Conservation (phyloP, 108 stramenopile species). For the Fistulifera pelliculosa region DNA sequence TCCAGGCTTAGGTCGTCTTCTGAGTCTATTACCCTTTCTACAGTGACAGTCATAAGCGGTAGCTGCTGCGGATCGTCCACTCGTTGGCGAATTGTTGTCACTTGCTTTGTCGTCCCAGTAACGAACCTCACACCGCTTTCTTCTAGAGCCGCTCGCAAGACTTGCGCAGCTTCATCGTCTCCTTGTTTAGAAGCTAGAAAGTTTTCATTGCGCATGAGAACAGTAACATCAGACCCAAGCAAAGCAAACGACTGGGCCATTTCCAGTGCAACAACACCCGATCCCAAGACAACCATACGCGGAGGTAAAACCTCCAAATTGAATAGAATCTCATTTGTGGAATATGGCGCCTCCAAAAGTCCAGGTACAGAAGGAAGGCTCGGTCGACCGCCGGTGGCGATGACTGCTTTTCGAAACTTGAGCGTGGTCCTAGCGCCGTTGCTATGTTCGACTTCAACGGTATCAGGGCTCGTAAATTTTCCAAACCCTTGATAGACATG, state of each 20-base stretch:
- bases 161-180: slow-evolving; percentile 68
- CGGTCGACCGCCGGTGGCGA: slow-evolving; percentile 90
- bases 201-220: slow-evolving; percentile 46
- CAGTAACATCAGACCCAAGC: slow-evolving; percentile 86
- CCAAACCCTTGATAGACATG: slow-evolving; percentile 72
- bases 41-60: slow-evolving; percentile 56
- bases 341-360: slow-evolving; percentile 71
- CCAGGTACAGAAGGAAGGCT: slow-evolving; percentile 58
- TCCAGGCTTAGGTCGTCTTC: slow-evolving; percentile 23
- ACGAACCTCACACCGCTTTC: slow-evolving; percentile 73
- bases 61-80: slow-evolving; percentile 17
- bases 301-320: slow-evolving; percentile 83
- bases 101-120: slow-evolving; percentile 20
- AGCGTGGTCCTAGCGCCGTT: slow-evolving; percentile 32
- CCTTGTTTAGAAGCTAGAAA: slow-evolving; percentile 63
- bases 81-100: slow-evolving; percentile 39
- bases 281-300: slow-evolving; percentile 83
- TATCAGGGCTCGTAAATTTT: slow-evolving; percentile 45
- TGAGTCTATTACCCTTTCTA: slow-evolving; percentile 19
- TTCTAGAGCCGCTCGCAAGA: slow-evolving; percentile 50
- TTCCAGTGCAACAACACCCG: slow-evolving; percentile 93
- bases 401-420: slow-evolving; percentile 73
- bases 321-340: slow-evolving; percentile 88
- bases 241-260: slow-evolving; percentile 95
- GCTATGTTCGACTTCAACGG: slow-evolving; percentile 44